phyloP scores from a whole-genome alignment of 2,329 filamentous ascomycete genomes.

The Sporothrix luriei region DNA sequence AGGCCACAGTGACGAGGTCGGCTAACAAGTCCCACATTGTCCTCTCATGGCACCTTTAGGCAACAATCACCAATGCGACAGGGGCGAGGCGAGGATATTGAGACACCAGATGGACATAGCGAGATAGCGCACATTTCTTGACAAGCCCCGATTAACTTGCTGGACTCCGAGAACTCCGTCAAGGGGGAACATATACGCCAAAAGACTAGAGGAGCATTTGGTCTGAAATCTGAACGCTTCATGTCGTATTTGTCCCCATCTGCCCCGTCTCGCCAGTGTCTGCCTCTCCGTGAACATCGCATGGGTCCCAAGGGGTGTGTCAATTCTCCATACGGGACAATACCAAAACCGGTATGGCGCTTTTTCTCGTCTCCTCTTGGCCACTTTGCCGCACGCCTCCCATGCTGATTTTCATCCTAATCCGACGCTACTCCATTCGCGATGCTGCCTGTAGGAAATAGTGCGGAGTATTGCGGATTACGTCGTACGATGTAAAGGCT shows the following conservation, averaged over 20 bases:
- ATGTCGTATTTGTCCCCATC: not conserved
- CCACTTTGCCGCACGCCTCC: not conserved
- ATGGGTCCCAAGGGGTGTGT: too few relatives aligned
- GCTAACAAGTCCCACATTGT: too few relatives aligned
- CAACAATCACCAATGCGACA: not conserved
- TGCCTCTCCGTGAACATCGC: too few relatives aligned
- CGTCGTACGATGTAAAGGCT: too few relatives aligned
- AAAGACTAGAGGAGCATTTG: too few relatives aligned
- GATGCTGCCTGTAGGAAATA: conserved; percentile 4
- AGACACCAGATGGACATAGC: not conserved
- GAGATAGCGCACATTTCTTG: conserved; percentile 18
- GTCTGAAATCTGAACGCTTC: too few relatives aligned
- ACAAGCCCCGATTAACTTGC: not conserved
- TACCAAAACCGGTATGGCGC: conserved; percentile 7
- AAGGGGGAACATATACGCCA: too few relatives aligned
- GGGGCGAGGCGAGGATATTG: not conserved
- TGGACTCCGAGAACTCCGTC: too few relatives aligned
- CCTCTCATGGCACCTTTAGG: not conserved
- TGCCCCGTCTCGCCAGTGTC: conserved; percentile 3
- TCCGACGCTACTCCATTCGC: conserved; percentile 11
- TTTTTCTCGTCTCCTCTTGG: not conserved
- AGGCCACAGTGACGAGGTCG: too few relatives aligned
- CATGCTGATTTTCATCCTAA: conserved; percentile 20
- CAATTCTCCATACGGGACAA: conserved; percentile 22
- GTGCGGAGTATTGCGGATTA: not conserved